Percentiles rank a stretch among this genome's conserved stretches.
phyloP scores from a whole-genome alignment of 208 protist species.

The Novymonas esmeraldas region DNA sequence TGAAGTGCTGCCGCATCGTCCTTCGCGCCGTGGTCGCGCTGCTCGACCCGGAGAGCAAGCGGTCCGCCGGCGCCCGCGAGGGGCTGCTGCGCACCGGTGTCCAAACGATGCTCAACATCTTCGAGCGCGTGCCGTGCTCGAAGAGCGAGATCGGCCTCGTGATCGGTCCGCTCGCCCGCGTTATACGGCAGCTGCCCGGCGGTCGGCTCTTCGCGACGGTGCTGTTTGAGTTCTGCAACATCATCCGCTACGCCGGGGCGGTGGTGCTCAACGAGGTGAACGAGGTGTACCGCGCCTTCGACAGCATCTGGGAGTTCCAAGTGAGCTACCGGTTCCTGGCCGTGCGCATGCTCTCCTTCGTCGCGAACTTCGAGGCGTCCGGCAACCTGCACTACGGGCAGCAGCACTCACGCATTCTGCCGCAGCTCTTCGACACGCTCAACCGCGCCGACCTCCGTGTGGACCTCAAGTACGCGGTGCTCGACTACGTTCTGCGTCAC shows the following conservation, averaged over 20 bases:
- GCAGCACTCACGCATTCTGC: constrained; percentile 51
- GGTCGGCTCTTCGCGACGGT: constrained; percentile 62
- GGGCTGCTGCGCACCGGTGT: constrained; percentile 54
- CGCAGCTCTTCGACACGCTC: constrained; percentile 77
- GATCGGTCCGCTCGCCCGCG: constrained; percentile 59
- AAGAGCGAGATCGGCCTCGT: constrained; percentile 62
- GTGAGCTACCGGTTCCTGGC: constrained; percentile 71
- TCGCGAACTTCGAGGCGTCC: constrained; percentile 58
- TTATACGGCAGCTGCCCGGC: constrained; percentile 49
- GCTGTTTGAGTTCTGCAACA: constrained; percentile 74
- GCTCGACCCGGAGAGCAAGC: constrained; percentile 57
- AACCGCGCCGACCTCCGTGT: constrained; percentile 49
- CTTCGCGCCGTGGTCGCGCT: constrained; percentile 59
- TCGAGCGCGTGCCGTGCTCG: constrained; percentile 64
- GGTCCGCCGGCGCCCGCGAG: constrained; percentile 50
- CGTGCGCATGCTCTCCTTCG: constrained; percentile 72
- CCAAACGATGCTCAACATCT: constrained; percentile 84
- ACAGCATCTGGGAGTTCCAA: constrained; percentile 63
- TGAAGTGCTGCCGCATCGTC: constrained; percentile 75
- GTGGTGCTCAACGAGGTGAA: constrained; percentile 44
- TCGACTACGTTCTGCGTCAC: constrained; percentile 80
- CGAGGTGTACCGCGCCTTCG: constrained; percentile 64
- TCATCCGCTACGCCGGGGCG: constrained; percentile 66
- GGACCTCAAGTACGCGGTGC: constrained; percentile 72
- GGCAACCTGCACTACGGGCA: constrained; percentile 46